Base-by-base conservation (phyloP, 768 basidiomycete genomes). In the Tulasnella calospora region DNA sequence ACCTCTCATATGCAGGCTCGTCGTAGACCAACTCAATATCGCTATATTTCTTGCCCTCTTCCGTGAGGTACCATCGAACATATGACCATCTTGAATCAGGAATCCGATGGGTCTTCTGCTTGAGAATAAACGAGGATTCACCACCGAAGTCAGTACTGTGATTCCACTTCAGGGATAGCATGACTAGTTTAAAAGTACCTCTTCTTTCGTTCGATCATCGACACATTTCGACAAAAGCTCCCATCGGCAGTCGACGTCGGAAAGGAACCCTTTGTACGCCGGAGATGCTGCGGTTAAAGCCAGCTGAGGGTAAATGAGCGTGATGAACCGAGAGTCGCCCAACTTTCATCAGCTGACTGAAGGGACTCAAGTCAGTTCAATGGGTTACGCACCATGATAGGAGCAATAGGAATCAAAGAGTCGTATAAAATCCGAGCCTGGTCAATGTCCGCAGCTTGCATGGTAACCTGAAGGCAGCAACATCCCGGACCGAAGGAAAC, bases 401-500 rank as follows among this genome's bases (percentile, higher is more conserved):
- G 97, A 2, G 94, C 94, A 38, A 99, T 86, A 17, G 97, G 97
- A 33, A 97, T 91, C 74, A 99, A 87, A 27, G 93, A 94, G 83
- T 99, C 97, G 83, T 99, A 99, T 85, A 98, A 90, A 77, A 93
- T 87, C 82, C 95, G 88, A 13, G 97, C 96, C 83, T 99, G 95
- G 41, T 89, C 88, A 41, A 99, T 91, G 85, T 95, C 95, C 85
- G 94, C 97, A 3, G 95, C 92, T 84, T 99, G 97, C 86, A 99
- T 98, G 19, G 97, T 99, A 79, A 99, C 88, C 82, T 99, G 97
- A 71, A 99, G 87, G 84, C 97, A 99, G 82, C 95, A 96, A 81
- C 96, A 98, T 9, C 97, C 97, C 96, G 98, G 98, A 69, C 97
- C 97, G 83, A 99, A 99, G 36, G 96, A 96, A 96, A 98, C 98